These are phyloP conservation scores for Pseudohyphozyma bogoriensis DNA, from an alignment of 768 basidiomycete species.

Conservation along the genomic window DNA sequence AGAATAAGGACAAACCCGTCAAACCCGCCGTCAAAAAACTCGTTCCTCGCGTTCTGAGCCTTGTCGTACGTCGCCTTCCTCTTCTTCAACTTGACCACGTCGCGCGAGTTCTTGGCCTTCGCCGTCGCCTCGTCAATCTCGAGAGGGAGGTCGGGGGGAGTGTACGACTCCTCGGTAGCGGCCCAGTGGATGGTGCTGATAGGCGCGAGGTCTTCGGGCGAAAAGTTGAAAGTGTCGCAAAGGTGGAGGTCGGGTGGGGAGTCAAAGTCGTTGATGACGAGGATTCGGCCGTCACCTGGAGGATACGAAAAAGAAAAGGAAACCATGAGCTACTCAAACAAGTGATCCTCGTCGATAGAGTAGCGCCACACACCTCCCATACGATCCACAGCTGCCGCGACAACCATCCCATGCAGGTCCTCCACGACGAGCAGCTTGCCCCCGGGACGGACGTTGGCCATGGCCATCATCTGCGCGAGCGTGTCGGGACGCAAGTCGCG, in stretches of 20 bases:
- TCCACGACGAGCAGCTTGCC: constrained; percentile 84
- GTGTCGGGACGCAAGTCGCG: constrained; percentile 78
- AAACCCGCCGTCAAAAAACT: constrained; percentile 76
- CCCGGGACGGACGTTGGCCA: constrained; percentile 73
- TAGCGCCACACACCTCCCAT: constrained; percentile 59
- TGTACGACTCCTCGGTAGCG: constrained; percentile 66
- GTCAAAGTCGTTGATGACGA: constrained; percentile 79
- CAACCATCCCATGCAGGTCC: constrained; percentile 78
- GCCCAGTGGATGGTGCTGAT: constrained; percentile 79
- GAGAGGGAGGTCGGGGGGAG: constrained; percentile 45
- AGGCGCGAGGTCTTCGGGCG: constrained; percentile 46
- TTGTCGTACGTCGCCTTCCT: constrained; percentile 60
- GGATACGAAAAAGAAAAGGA: not conserved
- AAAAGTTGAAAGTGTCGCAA: constrained; percentile 75
- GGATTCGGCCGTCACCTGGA: constrained; percentile 66
- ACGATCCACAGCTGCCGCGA: constrained; percentile 72
- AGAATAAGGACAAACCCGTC: constrained; percentile 54
- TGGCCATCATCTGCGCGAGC: constrained; percentile 72
- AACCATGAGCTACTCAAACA: not conserved
- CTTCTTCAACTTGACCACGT: constrained; percentile 50
- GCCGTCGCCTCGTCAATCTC: constrained; percentile 1
- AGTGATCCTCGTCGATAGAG: too few species aligned
- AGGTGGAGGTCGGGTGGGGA: constrained; percentile 87
- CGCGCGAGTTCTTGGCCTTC: constrained; percentile 39
- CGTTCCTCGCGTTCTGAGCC: constrained; percentile 57